phyloP scores from a whole-genome alignment of 2,329 filamentous ascomycete species.

The Cercospora berteroae region DNA sequence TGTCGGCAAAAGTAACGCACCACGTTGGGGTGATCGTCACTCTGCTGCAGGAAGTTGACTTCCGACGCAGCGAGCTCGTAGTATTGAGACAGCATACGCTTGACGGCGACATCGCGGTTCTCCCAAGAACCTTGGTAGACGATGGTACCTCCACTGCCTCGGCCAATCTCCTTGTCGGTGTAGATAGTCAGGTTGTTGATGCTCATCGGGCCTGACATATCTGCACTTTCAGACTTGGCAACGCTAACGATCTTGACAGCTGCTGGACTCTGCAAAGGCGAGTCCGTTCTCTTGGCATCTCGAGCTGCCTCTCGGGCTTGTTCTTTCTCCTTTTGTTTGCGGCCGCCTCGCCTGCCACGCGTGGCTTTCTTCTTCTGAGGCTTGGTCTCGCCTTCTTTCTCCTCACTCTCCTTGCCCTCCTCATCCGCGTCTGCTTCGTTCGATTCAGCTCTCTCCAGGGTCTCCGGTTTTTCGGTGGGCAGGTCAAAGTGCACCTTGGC shows the following conservation, averaged over 20 bases:
- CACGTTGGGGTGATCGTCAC: constrained; percentile 93
- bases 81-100: constrained; percentile 93
- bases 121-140: constrained; percentile 93
- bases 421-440: constrained; percentile 6
- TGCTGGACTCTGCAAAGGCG: constrained; percentile 18
- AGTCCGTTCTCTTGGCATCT: constrained; percentile 34
- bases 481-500: constrained; percentile 23
- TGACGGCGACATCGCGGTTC: constrained; percentile 88
- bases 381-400: constrained; percentile 26
- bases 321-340: constrained; percentile 46
- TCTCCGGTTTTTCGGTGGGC: constrained; percentile 5
- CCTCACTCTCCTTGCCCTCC: constrained; percentile 26
- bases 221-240: constrained; percentile 41
- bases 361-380: constrained; percentile 52
- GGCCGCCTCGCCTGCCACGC: constrained; percentile 49
- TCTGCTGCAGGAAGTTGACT: constrained; percentile 84
- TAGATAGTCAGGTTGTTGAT: constrained; percentile 62
- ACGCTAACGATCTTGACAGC: constrained; percentile 46
- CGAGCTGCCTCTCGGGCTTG: constrained; percentile 37
- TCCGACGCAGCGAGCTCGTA: constrained; percentile 95
- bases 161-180: constrained; percentile 60
- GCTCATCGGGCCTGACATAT: constrained; percentile 51
- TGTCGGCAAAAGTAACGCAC: constrained; percentile 96
- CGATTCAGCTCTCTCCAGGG: constrained; percentile 22
- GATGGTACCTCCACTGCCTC: constrained; percentile 93